Percentiles rank a stretch among this genome's conserved stretches.
Evolutionary conservation across 768 basidiomycete genomes (phyloP).

Genomic region (Tylopilus sp.): DNA sequence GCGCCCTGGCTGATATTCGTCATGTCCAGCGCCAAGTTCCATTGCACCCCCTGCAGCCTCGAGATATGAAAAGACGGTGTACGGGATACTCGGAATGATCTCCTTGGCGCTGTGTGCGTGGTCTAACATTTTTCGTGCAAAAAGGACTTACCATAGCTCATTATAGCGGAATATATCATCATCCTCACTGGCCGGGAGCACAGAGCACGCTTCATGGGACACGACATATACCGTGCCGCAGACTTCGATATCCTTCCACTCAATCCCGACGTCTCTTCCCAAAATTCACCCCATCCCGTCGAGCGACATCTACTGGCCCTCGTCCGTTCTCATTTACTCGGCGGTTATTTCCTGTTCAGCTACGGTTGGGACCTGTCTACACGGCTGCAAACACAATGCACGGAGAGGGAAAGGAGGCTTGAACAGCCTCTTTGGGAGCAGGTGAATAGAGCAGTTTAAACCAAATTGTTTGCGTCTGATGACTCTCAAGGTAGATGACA

Average conservation of each 20-base stretch:
- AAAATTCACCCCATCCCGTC: constrained; percentile 74
- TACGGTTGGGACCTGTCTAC: constrained; percentile 90
- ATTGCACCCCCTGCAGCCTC: constrained; percentile 52
- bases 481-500: constrained; percentile 73
- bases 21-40: constrained; percentile 47
- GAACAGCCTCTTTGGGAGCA: constrained; percentile 71
- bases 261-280: constrained; percentile 62
- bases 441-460: constrained; percentile 41
- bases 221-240: constrained; percentile 85
- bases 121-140: background rate
- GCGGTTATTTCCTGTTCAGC: constrained; percentile 84
- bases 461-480: constrained; percentile 8
- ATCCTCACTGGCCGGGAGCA: constrained; percentile 81
- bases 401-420: constrained; percentile 46
- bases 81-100: constrained; percentile 74
- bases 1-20: background rate
- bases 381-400: constrained; percentile 80
- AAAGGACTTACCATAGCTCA: background rate
- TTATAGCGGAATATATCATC: constrained; percentile 87
- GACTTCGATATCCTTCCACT: constrained; percentile 92
- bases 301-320: constrained; percentile 87
- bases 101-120: constrained; percentile 70
- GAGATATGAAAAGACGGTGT: constrained; percentile 61
- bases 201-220: constrained; percentile 73
- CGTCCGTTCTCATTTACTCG: constrained; percentile 76